Evolutionary conservation across 352 stramenopile species (phyloP).

Genomic region (Plasmopara halstedii): DNA sequence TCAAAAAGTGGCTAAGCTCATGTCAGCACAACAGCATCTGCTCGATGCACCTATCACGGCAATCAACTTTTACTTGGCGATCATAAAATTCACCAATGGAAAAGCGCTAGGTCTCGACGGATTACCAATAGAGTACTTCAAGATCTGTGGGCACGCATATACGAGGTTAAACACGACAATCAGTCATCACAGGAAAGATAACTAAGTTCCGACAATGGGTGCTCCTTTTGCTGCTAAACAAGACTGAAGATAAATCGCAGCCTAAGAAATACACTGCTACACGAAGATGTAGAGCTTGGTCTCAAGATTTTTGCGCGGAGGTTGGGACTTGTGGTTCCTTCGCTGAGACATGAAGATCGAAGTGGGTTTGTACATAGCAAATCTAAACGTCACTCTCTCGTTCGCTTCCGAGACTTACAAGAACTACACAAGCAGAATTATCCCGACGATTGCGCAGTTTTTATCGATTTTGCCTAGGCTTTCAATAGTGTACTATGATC

Average conservation of each 20-base stretch:
- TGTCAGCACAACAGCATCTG: not conserved
- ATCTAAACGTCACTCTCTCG: conserved; percentile 1
- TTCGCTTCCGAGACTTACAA: conserved; percentile 3
- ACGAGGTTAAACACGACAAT: conserved; percentile 5
- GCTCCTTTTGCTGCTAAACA: conserved; percentile 7
- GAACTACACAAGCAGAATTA: not conserved
- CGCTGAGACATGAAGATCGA: conserved; percentile 5
- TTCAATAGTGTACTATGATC: not conserved
- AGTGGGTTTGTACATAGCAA: conserved; percentile 4
- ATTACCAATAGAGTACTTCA: conserved; percentile 13
- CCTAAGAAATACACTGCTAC: conserved; percentile 7
- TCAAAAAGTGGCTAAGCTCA: not conserved
- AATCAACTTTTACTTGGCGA: conserved; percentile 8
- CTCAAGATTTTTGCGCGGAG: conserved; percentile 1
- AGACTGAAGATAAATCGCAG: not conserved
- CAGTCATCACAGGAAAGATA: conserved; percentile 6
- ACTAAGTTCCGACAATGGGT: conserved; percentile 9
- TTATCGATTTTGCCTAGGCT: conserved; percentile 7
- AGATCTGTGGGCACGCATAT: conserved; percentile 6
- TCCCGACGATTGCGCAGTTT: not conserved
- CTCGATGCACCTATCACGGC: conserved; percentile 5
- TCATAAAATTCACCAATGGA: conserved; percentile 6
- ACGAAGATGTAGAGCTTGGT: conserved; percentile 7
- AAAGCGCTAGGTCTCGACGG: conserved; percentile 8
- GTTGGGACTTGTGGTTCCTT: not conserved